These are phyloP conservation scores for Dactylonectria macrodidyma DNA, from an alignment of 2,329 filamentous ascomycete species.

Conservation along the genomic window DNA sequence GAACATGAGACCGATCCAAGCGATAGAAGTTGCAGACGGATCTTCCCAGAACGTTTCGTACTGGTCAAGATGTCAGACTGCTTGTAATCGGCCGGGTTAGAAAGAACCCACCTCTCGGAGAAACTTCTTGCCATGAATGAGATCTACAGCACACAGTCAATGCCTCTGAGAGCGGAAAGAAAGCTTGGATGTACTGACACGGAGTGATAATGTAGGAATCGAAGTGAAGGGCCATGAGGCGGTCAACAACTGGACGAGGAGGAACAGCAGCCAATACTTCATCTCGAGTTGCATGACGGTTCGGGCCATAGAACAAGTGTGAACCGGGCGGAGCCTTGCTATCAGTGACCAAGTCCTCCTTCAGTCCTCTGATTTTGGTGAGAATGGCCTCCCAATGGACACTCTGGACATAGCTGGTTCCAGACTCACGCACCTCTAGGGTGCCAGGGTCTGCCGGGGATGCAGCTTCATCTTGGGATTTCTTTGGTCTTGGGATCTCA, in stretches of 20 bases:
- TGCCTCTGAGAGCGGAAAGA: constrained; percentile 19
- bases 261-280: constrained; percentile 34
- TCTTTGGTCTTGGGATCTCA: constrained; percentile 20
- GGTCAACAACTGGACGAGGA: constrained; percentile 35
- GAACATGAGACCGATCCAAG: constrained; percentile 37
- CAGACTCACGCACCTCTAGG: constrained; percentile 26
- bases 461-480: constrained; percentile 18
- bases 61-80: constrained; percentile 31
- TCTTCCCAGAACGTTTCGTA: constrained; percentile 33
- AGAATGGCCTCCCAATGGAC: constrained; percentile 37
- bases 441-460: constrained; percentile 33
- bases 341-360: constrained; percentile 32
- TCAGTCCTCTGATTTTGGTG: constrained; percentile 33
- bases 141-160: constrained; percentile 30
- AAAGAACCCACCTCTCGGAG: constrained; percentile 34
- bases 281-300: constrained; percentile 33
- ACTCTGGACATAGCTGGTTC: constrained; percentile 37
- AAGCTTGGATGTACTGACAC: constrained; percentile 25
- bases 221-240: constrained; percentile 34
- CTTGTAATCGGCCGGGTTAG: constrained; percentile 10
- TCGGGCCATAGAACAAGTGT: constrained; percentile 35
- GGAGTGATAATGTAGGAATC: constrained; percentile 34
- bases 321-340: constrained; percentile 26
- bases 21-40: constrained; percentile 26
- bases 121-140: constrained; percentile 34